A percentile compares a stretch with the other conserved stretches of the same genome.
Conservation (phyloP, 2,329 filamentous ascomycete genomes). For the Phaeosphaeria sp. region DNA sequence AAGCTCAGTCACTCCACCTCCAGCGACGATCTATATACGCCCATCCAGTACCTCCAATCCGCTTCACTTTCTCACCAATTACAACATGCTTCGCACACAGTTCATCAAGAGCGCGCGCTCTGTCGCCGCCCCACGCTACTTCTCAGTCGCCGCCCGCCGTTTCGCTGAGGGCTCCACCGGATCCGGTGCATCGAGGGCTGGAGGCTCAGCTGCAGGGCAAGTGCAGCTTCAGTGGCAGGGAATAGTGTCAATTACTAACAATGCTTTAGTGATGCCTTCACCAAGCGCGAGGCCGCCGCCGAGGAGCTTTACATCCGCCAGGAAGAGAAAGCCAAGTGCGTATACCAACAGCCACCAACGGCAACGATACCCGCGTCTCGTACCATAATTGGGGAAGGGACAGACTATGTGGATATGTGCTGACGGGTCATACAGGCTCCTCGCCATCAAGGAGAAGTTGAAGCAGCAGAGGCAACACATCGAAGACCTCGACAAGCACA, state of each 20-base stretch:
- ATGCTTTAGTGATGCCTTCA: slow-evolving; percentile 80
- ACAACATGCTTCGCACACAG: slow-evolving; percentile 47
- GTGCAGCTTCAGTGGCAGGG: slow-evolving; percentile 10
- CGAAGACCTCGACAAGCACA: slow-evolving; percentile 83
- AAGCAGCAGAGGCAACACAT: slow-evolving; percentile 81
- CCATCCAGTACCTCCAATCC: slow-evolving; percentile 12
- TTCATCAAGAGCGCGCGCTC: slow-evolving; percentile 51
- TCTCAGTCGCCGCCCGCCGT: slow-evolving; percentile 51
- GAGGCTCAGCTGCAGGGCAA: slow-evolving; percentile 48
- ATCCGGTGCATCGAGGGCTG: slow-evolving; percentile 50
- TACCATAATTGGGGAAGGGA: background rate
- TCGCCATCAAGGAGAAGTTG: slow-evolving; percentile 73
- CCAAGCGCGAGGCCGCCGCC: slow-evolving; percentile 84
- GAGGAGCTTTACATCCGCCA: slow-evolving; percentile 86
- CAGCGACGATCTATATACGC: slow-evolving; percentile 21
- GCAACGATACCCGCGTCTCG: background rate
- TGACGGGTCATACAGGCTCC: slow-evolving; percentile 59
- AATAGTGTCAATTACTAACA: slow-evolving; percentile 10
- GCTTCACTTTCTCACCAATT: slow-evolving; percentile 6
- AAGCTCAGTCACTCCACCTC: slow-evolving; percentile 34
- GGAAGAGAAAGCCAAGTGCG: slow-evolving; percentile 85
- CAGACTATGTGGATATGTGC: background rate
- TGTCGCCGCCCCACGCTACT: slow-evolving; percentile 47
- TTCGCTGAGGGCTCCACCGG: slow-evolving; percentile 57
- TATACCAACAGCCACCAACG: slow-evolving; percentile 3